Percentiles rank a stretch among this genome's conserved stretches.
These are phyloP conservation scores for Penicillium chermesinum DNA, from an alignment of 495 filamentous ascomycete species.

Conservation along the genomic window DNA sequence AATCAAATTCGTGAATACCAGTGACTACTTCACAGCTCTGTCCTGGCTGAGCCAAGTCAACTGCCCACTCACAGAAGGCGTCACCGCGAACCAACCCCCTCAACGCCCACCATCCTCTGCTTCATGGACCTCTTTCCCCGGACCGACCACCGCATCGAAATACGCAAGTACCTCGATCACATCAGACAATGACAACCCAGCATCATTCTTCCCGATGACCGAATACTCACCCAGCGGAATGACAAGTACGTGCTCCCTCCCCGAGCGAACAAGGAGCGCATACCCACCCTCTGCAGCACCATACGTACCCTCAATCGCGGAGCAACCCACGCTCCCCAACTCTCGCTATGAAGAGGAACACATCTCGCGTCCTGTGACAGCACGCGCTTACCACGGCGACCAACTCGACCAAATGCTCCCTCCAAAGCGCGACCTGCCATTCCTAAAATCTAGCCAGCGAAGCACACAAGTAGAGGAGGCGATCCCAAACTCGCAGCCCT, in stretches of 20 bases:
- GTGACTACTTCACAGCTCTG: constrained; percentile 37
- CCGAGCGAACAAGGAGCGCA: neutral
- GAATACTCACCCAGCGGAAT: constrained; percentile 2
- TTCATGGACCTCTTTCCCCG: constrained; percentile 21
- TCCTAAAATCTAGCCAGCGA: constrained; percentile 25
- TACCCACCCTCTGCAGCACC: neutral
- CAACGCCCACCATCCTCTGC: constrained; percentile 23
- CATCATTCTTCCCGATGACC: constrained; percentile 4
- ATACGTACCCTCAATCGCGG: neutral
- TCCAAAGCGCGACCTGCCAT: constrained; percentile 44
- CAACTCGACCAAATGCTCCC: constrained; percentile 38
- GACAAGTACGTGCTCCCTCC: constrained; percentile 9
- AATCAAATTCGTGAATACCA: constrained; percentile 34
- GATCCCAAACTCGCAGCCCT: constrained; percentile 4
- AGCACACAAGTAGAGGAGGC: constrained; percentile 5
- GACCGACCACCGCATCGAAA: constrained; percentile 4
- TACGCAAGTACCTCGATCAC: constrained; percentile 3
- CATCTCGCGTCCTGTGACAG: constrained; percentile 13
- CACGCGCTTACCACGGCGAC: constrained; percentile 18
- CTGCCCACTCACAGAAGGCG: constrained; percentile 38
- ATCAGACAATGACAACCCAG: constrained; percentile 9
- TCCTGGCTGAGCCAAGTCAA: constrained; percentile 34
- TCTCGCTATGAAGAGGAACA: neutral
- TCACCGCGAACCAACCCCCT: constrained; percentile 11
- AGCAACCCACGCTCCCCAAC: neutral